Base-by-base conservation (phyloP, 2,329 filamentous ascomycete genomes). In the Dryadomyces sulphureus region DNA sequence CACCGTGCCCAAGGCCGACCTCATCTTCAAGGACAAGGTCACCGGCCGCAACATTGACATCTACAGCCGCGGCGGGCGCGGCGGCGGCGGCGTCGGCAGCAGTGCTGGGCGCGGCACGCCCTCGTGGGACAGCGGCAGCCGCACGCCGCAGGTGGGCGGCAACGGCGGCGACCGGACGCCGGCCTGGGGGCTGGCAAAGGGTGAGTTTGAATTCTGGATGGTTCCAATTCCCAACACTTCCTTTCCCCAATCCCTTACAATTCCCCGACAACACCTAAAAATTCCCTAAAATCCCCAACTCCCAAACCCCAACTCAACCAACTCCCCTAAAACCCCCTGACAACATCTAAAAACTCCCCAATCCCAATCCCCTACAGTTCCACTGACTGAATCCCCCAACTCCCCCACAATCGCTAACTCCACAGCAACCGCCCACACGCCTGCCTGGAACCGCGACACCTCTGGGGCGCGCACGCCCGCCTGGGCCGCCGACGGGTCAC, bases 11-110 rank as follows among this genome's bases (percentile, higher is more conserved):
- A 93, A 93, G 59, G 80, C 84, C 11, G 77, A 82, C 48, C 67
- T 98, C n/a, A 77, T 76, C 21, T 84, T 93, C 65, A 89, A 90
- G 62, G 90, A 98, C 68, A 84, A 76, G 51, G 64, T 82, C 46
- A 90, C 83, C 4, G 89, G 88, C 40, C 76, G 80, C 47, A 75
- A 74, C n/a, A 82, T 94, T 50, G 82, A 89, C 53, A 77, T 85
- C 48, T 75, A 75, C 50, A 48, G 39, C 21, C 49, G 53, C 45
- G 60, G 68, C 54, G 70, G 65, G 35, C 70, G 62, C 50, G 70
- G 66, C 51, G 67, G 65, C 21, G 50, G 49, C 55, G 57, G 64
- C 55, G 60, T 52, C 14, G 52, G 65, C 55, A 60, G 52, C 21
- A 52, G 50, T 19, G 49, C 54, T 17, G 53, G 38, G 12, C 45